These are phyloP conservation scores for Fonsecaea pugnacius DNA, from an alignment of 2,329 filamentous ascomycete genomes.

Conservation along the genomic window DNA sequence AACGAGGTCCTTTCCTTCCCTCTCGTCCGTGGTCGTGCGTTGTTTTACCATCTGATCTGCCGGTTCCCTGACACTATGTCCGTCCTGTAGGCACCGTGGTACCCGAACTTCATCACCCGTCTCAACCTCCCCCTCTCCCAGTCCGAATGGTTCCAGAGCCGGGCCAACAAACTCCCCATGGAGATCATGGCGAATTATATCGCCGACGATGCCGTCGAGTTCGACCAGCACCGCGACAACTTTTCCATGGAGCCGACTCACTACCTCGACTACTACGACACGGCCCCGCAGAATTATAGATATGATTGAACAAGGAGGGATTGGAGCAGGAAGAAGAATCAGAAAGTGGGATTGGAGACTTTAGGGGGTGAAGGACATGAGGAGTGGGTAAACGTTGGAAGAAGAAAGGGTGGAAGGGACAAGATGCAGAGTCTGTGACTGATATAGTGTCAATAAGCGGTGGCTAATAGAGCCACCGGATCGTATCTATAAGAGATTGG, in stretches of 20 bases:
- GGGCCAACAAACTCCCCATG: conserved; percentile 19
- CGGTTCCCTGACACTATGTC: conserved; percentile 6
- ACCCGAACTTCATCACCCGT: conserved; percentile 16
- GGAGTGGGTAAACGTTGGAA: background rate
- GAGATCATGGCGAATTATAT: conserved; percentile 22
- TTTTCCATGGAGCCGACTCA: conserved; percentile 19
- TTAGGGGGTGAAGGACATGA: background rate
- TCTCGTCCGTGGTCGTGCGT: background rate
- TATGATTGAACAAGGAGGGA: conserved; percentile 10
- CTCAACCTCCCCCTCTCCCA: conserved; percentile 15
- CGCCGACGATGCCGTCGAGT: conserved; percentile 18
- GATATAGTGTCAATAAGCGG: no score
- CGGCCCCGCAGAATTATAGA: conserved; percentile 20
- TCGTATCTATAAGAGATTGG: no score
- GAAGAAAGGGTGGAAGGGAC: background rate
- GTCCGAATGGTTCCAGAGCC: conserved; percentile 18
- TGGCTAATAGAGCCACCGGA: no score
- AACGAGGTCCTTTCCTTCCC: background rate
- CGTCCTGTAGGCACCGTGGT: conserved; percentile 15
- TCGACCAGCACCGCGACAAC: conserved; percentile 23
- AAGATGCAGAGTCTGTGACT: background rate
- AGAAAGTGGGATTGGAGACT: background rate
- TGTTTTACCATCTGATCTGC: background rate
- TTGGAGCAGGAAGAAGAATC: background rate
- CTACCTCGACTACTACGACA: conserved; percentile 18